Percentiles rank a stretch among this genome's conserved stretches.
These are phyloP conservation scores for Oemleria cerasiformis DNA, from an alignment of 306 rosid species.

Conservation along the genomic window DNA sequence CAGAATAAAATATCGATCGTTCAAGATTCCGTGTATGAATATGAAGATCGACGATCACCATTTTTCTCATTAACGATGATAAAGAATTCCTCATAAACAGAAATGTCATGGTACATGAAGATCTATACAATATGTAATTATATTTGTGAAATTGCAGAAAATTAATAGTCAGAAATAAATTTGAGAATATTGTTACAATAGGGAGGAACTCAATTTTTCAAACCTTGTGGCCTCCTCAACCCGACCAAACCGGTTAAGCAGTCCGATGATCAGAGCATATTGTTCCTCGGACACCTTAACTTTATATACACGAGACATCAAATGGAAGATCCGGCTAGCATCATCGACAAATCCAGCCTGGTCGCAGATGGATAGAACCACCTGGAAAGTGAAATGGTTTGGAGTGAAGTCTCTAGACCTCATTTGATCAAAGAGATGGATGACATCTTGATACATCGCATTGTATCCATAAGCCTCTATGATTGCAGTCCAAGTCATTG, in stretches of 20 bases:
- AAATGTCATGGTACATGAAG: not conserved
- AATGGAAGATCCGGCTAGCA: constrained; percentile 50
- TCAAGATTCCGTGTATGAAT: too few relatives aligned
- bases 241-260: constrained; percentile 58
- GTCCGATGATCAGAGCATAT: constrained; percentile 40
- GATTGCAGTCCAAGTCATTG: constrained; percentile 81
- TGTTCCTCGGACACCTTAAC: constrained; percentile 52
- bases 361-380: constrained; percentile 56
- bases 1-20: too few relatives aligned
- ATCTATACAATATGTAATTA: constrained; percentile 11
- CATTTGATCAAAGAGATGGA: constrained; percentile 56
- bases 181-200: constrained; percentile 20
- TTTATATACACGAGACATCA: constrained; percentile 52
- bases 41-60: not conserved
- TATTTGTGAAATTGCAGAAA: constrained; percentile 7
- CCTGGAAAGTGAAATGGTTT: constrained; percentile 61
- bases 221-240: constrained; percentile 56
- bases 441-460: constrained; percentile 47
- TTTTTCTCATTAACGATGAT: not conserved
- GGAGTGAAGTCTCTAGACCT: constrained; percentile 42
- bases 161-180: not conserved
- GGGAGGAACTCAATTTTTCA: constrained; percentile 45
- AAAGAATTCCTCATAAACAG: not conserved
- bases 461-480: constrained; percentile 58
- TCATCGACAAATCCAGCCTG: constrained; percentile 65